Percentiles rank a stretch among this genome's conserved stretches.
Evolutionary conservation across 2,329 filamentous ascomycete species (phyloP).

Genomic region (Mycocentrospora acerina): DNA sequence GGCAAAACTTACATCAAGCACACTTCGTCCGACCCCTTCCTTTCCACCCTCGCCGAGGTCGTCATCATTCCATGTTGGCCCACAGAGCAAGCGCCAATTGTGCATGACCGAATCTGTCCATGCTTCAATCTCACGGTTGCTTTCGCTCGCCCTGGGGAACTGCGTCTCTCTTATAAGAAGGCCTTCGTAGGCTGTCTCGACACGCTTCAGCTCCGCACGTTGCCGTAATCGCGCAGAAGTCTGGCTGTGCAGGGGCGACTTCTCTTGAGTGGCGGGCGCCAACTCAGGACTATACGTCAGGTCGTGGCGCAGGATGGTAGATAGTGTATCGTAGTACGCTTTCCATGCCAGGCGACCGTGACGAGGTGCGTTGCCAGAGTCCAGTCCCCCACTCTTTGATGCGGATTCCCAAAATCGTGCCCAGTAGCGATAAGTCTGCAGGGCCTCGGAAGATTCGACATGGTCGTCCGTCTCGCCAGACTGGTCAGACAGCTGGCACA

Average conservation of each 20-base stretch:
- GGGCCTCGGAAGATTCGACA: constrained; percentile 37
- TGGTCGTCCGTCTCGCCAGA: constrained; percentile 46
- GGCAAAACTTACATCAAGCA: constrained; percentile 63
- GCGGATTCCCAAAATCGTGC: constrained; percentile 62
- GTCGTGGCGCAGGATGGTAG: constrained; percentile 69
- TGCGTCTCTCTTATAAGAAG: constrained; percentile 74
- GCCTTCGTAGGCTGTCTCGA: constrained; percentile 77
- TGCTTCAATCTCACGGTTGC: constrained; percentile 74
- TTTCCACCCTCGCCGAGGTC: constrained; percentile 83
- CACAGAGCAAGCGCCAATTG: constrained; percentile 84
- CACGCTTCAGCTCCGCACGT: constrained; percentile 73
- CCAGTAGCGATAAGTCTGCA: constrained; percentile 62
- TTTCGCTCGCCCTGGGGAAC: constrained; percentile 82
- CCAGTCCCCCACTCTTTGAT: constrained; percentile 18
- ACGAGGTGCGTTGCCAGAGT: constrained; percentile 20
- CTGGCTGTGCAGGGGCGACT: constrained; percentile 22
- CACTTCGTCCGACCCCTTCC: constrained; percentile 69
- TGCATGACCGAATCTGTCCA: constrained; percentile 78
- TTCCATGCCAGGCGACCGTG: constrained; percentile 72
- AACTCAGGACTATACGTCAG: constrained; percentile 59
- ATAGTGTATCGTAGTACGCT: constrained; percentile 80
- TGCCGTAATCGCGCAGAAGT: constrained; percentile 50
- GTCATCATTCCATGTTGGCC: constrained; percentile 74
- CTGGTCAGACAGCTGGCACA: constrained; percentile 68
- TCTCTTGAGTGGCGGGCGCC: constrained; percentile 19